phyloP scores from a whole-genome alignment of 345 rosid species.

The Eucalyptus sideroxylon region DNA sequence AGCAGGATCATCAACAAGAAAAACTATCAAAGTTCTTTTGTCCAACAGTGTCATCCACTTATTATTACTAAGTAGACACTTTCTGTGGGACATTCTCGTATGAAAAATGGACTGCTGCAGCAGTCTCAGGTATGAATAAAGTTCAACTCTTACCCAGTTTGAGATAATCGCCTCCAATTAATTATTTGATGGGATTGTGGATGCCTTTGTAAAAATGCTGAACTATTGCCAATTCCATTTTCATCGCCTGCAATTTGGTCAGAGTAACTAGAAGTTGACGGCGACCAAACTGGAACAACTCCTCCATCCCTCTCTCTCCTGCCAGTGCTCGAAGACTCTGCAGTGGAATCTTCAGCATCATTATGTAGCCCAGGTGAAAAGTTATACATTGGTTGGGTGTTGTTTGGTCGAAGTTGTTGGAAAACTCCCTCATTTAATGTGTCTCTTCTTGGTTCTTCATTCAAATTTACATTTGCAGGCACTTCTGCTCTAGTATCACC shows the following conservation, averaged over 20 bases:
- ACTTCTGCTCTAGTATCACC: constrained; percentile 84
- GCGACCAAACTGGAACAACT: constrained; percentile 94
- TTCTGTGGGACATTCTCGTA: background rate
- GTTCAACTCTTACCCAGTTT: constrained; percentile 50
- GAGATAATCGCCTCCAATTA: constrained; percentile 82
- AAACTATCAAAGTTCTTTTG: background rate
- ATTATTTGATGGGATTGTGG: constrained; percentile 70
- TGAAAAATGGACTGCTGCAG: background rate
- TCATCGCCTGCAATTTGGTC: constrained; percentile 76
- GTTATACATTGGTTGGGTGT: constrained; percentile 22
- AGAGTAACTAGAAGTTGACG: constrained; percentile 51
- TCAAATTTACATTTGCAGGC: constrained; percentile 44
- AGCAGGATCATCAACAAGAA: background rate
- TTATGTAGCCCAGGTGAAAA: constrained; percentile 17
- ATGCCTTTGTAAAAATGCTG: constrained; percentile 80
- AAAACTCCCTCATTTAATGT: constrained; percentile 11
- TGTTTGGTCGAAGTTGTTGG: constrained; percentile 16
- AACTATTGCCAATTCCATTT: constrained; percentile 53
- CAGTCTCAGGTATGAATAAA: background rate
- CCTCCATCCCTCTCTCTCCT: constrained; percentile 93
- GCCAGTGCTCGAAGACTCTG: constrained; percentile 72
- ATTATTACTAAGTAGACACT: background rate
- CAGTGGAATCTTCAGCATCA: constrained; percentile 74
- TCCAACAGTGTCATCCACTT: background rate
- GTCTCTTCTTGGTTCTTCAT: constrained; percentile 44